phyloP scores from a whole-genome alignment of 495 filamentous ascomycete species.

The Oidiodendron maius region DNA sequence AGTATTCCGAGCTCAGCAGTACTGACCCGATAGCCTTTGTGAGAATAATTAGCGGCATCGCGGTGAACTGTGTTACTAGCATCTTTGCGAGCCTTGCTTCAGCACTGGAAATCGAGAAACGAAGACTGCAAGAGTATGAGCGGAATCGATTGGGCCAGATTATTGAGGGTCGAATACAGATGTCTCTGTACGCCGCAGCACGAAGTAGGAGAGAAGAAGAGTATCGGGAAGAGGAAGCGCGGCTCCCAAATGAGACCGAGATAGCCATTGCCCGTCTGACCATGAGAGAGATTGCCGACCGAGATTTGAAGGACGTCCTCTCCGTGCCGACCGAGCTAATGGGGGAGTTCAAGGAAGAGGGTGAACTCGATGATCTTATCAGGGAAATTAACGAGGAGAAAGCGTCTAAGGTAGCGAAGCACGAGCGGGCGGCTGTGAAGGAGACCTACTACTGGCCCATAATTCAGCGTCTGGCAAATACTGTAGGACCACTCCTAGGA shows the following conservation, averaged over 20 bases:
- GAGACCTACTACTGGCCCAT: conserved; percentile 9
- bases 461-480: not conserved
- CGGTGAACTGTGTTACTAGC: not conserved
- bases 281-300: conserved; percentile 2
- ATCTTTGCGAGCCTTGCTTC: not conserved
- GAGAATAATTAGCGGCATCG: not conserved
- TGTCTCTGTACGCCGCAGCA: not conserved
- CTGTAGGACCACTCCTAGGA: not conserved
- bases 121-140: not conserved
- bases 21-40: not conserved
- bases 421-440: not conserved
- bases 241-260: not conserved
- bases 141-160: not conserved
- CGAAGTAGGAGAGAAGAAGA: not conserved
- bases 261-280: not conserved
- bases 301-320: not conserved
- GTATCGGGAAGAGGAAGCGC: not conserved
- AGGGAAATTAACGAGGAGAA: conserved; percentile 5
- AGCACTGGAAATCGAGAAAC: not conserved
- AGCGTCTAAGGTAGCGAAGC: conserved; percentile 1
- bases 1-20: not conserved
- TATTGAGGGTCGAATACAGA: not conserved
- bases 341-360: conserved; percentile 7
- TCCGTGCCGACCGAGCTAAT: not conserved
- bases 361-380: not conserved